Evolutionary conservation across 2,329 filamentous ascomycete species (phyloP).

Genomic region (Drechslerella dactyloides): DNA sequence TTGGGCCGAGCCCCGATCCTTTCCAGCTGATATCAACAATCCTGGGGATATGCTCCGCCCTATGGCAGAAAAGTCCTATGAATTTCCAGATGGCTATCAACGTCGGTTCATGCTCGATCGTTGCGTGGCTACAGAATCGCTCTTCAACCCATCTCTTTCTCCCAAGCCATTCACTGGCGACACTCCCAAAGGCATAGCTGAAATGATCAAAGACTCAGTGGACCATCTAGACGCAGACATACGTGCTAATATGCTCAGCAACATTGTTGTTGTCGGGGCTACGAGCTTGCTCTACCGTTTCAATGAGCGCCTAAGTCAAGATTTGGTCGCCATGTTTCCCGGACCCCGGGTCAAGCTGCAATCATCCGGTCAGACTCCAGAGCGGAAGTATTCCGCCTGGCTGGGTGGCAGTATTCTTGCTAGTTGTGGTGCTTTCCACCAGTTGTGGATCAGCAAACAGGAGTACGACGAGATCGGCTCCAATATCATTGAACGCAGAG

Average conservation of each 20-base stretch:
- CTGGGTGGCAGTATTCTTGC: slow-evolving; percentile 95
- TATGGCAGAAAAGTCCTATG: slow-evolving; percentile 68
- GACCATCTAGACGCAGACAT: slow-evolving; percentile 86
- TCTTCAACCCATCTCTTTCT: slow-evolving; percentile 77
- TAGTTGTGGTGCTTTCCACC: slow-evolving; percentile 95
- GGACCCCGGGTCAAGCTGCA: slow-evolving; percentile 86
- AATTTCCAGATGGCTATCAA: slow-evolving; percentile 96
- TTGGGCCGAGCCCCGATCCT: slow-evolving; percentile 72
- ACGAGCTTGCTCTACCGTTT: slow-evolving; percentile 88
- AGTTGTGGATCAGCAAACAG: slow-evolving; percentile 98
- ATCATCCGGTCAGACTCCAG: slow-evolving; percentile 81
- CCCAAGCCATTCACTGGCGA: slow-evolving; percentile 36
- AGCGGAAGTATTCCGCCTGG: slow-evolving; percentile 92
- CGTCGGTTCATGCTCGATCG: slow-evolving; percentile 87
- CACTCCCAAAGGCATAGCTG: slow-evolving; percentile 43
- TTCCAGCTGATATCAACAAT: slow-evolving; percentile 50
- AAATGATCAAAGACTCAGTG: slow-evolving; percentile 75
- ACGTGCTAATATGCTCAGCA: slow-evolving; percentile 78
- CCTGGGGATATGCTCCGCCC: slow-evolving; percentile 41
- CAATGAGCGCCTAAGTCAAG: slow-evolving; percentile 84
- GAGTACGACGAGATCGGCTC: slow-evolving; percentile 96
- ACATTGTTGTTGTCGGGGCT: slow-evolving; percentile 91
- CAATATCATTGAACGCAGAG: slow-evolving; percentile 57
- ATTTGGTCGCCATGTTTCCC: slow-evolving; percentile 81
- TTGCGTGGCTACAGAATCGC: slow-evolving; percentile 81